Evolutionary conservation across 768 basidiomycete genomes (phyloP).

Genomic region (Kwoniella sp.): DNA sequence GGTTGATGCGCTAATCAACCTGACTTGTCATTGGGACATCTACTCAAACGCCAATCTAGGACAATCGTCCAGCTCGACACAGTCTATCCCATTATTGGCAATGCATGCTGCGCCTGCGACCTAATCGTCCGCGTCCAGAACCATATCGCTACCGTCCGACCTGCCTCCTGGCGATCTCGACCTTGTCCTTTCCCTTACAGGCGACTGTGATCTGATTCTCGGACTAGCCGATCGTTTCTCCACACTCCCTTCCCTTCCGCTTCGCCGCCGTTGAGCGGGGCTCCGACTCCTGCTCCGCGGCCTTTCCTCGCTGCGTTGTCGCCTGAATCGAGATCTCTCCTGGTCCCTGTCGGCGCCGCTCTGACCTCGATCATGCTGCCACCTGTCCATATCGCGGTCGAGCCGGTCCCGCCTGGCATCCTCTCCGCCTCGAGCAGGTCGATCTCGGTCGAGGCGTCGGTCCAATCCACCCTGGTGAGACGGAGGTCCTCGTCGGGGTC

Average conservation of each 20-base stretch:
- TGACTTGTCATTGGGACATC: no score
- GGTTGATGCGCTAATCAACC: no score
- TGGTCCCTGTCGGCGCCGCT: constrained; percentile 1
- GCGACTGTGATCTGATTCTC: constrained; percentile 20
- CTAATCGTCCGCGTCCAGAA: constrained; percentile 29
- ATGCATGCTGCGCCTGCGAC: no score
- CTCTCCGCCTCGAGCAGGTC: constrained; percentile 25
- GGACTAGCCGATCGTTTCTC: constrained; percentile 19
- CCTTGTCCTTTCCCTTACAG: constrained; percentile 20
- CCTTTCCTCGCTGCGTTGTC: neutral
- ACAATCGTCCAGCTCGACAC: no score
- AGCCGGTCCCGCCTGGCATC: constrained; percentile 51
- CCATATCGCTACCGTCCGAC: constrained; percentile 40
- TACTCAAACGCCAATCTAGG: no score
- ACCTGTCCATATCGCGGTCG: constrained; percentile 52
- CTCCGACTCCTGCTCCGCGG: constrained; percentile 7
- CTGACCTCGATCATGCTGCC: constrained; percentile 24
- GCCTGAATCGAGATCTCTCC: constrained; percentile 5
- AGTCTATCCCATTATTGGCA: no score
- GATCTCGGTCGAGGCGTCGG: neutral
- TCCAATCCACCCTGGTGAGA: constrained; percentile 12
- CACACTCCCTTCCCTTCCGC: constrained; percentile 6
- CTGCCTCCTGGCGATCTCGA: constrained; percentile 10
- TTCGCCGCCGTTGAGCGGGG: neutral
- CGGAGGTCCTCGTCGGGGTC: constrained; percentile 8